Base-by-base conservation (phyloP, 192 early-diverging fungal species). In the Coemansia sp. region DNA sequence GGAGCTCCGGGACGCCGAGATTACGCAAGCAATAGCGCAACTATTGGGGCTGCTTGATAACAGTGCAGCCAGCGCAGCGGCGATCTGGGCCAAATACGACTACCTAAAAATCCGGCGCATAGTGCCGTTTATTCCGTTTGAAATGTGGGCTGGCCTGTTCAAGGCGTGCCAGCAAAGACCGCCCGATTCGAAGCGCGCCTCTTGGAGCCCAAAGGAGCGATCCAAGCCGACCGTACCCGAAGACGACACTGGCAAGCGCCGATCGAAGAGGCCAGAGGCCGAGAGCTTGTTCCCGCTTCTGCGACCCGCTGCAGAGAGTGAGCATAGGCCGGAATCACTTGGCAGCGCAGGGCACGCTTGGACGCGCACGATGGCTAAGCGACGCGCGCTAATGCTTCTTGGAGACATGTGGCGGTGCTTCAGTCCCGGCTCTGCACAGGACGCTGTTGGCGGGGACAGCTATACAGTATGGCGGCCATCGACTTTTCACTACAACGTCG, bases 11-110 rank as follows among this genome's bases (percentile, higher is more conserved):
- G 78, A 72, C n/a, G 58, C 38, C 1, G 73, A 81, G 19, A 64
- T 81, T 12, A 51, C 64, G 46, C 36, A 32, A 37, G 67, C 71
- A 14, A 55, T 81, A 8, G 31, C 71, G 0, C 61, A 69, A 39
- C 64, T 81, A 21, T 58, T 53, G 5, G 25, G 29, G 48, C 51
- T 67, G 64, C 70, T 76, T 10, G 66, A 37, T 17, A 42, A 57
- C 23, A 37, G 37, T 44, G 15, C 66, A 31, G 63, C 36, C 1
- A 65, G 61, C 31, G 61, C 67, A 4, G 59, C 55, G 3, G 71
- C 60, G 60, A 57, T 81, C 14, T 81, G 78, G 78, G 66, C 74
- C 10, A 67, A 45, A n/a, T 81, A 81, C 62, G 78, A 81, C 65
- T 64, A 63, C 38, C 64, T 81, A 25, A 76, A 76, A 62, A 81